Evolutionary conservation across 2,329 filamentous ascomycete genomes (phyloP), one percentile per base, ranked within the genome.

Genomic region (Fusarium illudens): DNA sequence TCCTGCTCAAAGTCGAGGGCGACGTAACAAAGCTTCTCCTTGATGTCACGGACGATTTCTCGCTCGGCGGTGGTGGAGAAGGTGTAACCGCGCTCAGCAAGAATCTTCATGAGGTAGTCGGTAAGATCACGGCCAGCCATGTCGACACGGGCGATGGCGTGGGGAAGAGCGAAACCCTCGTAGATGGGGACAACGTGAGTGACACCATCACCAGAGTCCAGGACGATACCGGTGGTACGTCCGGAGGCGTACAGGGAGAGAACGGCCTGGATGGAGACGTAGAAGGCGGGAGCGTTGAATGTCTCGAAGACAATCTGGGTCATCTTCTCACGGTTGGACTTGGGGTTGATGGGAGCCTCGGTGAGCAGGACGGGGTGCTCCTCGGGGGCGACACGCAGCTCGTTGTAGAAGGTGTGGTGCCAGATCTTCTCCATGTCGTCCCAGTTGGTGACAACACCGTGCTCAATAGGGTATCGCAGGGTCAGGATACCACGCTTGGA

Each of bases 321-420:
- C 96, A 99, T 99, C 94, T 99, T 99, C 90, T 99, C 96, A 91
- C 96, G 93, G 90, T 99, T 99, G 88, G 93, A 97, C 90, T 98
- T 98, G 84, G 96, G 96, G 91, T 99, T 99, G 91, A 99, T 98
- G 77, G 96, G 96, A 78, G 96, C 96, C 89, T 99, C 96, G 77
- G 96, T 99, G 84, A 99, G 90, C 81, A 99, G 90, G 82, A 98
- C 94, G 78, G 96, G 96, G 90, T 99, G 96, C 92, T 99, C 96
- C 90, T 99, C 96, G 78, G 96, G 96, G 78, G 96, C 96, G 74
- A 99, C 96, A 95, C 96, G 95, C 81, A 99, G 90, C 89, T 99
- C 96, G 87, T 99, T 99, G 93, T 98, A 99, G 90, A 99, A 99
- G 82, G 96, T 98, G 93, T 99, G 96, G 86, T 99, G 96, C 96